phyloP scores from a whole-genome alignment of 108 stramenopile species.

The Pseudonitzschia multiseries region DNA sequence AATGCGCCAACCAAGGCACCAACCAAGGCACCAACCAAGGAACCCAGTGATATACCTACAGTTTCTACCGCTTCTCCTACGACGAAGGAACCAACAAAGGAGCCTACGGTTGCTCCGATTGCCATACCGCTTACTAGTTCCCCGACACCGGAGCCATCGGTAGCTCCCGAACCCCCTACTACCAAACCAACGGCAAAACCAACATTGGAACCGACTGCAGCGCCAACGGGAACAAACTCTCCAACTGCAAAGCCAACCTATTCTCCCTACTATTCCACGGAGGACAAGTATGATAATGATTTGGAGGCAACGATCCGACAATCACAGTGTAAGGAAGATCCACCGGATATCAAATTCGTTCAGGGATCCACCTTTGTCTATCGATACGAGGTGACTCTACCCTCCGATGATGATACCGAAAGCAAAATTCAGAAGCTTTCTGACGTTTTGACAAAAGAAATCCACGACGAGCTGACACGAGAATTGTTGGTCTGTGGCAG shows the following conservation, averaged over 20 bases:
- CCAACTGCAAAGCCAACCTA: neutral
- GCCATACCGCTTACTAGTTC: neutral
- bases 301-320: conserved; percentile 6
- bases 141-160: neutral
- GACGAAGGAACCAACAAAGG: neutral
- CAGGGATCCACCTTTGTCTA: conserved; percentile 4
- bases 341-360: conserved; percentile 1
- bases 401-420: neutral
- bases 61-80: neutral
- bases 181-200: neutral
- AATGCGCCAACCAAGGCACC: neutral
- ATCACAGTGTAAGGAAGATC: conserved; percentile 16
- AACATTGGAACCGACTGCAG: neutral
- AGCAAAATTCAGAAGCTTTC: neutral
- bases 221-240: neutral
- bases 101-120: neutral
- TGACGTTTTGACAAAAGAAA: neutral
- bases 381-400: neutral
- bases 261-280: neutral
- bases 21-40: neutral
- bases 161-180: neutral
- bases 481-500: conserved; percentile 11
- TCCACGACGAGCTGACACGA: neutral
- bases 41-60: neutral
- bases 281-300: conserved; percentile 1